Evolutionary conservation across 1,284 basidiomycete species (phyloP), one percentile per base, ranked within the genome.

Genomic region (Ceratobasidium sp.): DNA sequence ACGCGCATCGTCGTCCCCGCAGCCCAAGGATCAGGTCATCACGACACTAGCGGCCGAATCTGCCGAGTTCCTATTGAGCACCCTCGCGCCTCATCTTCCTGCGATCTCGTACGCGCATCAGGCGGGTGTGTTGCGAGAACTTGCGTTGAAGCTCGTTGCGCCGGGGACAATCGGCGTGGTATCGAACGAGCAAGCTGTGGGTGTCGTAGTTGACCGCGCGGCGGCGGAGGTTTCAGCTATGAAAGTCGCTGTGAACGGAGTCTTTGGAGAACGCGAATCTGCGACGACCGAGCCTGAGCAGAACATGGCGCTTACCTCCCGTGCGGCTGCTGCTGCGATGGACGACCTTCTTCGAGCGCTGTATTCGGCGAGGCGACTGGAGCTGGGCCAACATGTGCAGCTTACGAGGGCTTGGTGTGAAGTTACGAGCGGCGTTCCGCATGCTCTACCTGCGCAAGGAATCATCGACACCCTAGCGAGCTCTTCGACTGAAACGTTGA

Each of bases 321-420:
- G 67, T 16, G 67, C 67, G 18, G 55, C 67, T 1, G 28, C 41
- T 16, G 18, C 67, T 14, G 46, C 67, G 28, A 23, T 59, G 21
- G 54, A 58, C 67, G 55, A 70, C 14, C 67, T 70, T 32, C 14
- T 70, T 14, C 49, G 49, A 26, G 67, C 67, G 44, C 44, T 70
- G n/a, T 70, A 70, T 32, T 41, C 54, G 8, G 67, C 67, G 2
- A 41, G 67, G 1, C 49, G 35, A n/a, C 28, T 70, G 14, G 44
- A 55, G 9, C 55, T 70, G 26, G 67, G 21, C 14, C 67, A 70
- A n/a, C 67, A 70, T 41, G 46, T 70, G 13, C 54, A 55, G 1
- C 26, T 59, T 23, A 55, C 67, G 9, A 23, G 55, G 41, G 67
- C 67, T 9, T 70, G 67, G 67, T 70, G 67, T 46, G 44, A 70